Evolutionary conservation across 768 basidiomycete genomes (phyloP).

Genomic region (Pleurotus giganteus): DNA sequence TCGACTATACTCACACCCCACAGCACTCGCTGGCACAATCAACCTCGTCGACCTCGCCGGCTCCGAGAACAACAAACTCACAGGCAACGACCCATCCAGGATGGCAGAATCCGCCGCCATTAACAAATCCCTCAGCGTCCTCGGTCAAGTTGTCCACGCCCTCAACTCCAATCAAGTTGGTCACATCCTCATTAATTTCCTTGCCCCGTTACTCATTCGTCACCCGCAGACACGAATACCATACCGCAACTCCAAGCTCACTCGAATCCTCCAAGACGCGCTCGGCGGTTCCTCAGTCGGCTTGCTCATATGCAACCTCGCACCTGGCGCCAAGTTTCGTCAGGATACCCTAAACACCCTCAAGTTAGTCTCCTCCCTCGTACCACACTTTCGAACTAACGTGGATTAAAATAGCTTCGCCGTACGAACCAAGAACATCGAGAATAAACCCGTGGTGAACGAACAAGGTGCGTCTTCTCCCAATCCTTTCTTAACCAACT

Average conservation of each 20-base stretch:
- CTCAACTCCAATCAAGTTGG: constrained; percentile 41
- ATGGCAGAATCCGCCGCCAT: constrained; percentile 90
- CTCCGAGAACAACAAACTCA: constrained; percentile 89
- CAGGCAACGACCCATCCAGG: constrained; percentile 82
- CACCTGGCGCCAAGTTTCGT: constrained; percentile 77
- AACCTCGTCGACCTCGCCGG: constrained; percentile 90
- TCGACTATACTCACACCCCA: neutral
- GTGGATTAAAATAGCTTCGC: constrained; percentile 55
- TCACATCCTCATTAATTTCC: neutral
- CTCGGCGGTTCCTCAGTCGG: constrained; percentile 81
- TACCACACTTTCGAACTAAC: neutral
- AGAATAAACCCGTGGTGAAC: constrained; percentile 78
- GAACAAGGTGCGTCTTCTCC: constrained; percentile 55
- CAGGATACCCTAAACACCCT: constrained; percentile 90
- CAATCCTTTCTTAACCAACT: neutral
- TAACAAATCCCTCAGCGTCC: constrained; percentile 83
- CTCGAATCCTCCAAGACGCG: constrained; percentile 86
- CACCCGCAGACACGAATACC: constrained; percentile 67
- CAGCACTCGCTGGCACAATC: constrained; percentile 73
- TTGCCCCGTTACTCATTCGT: constrained; percentile 6
- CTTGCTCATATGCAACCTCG: constrained; percentile 82
- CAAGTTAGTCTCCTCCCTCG: constrained; percentile 53
- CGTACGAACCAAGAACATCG: constrained; percentile 80
- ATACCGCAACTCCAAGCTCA: constrained; percentile 88
- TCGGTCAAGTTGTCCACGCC: constrained; percentile 87